Percentiles rank a stretch among this genome's conserved stretches.
phyloP scores from a whole-genome alignment of 495 filamentous ascomycete genomes.

The Jackrogersella minutella region DNA sequence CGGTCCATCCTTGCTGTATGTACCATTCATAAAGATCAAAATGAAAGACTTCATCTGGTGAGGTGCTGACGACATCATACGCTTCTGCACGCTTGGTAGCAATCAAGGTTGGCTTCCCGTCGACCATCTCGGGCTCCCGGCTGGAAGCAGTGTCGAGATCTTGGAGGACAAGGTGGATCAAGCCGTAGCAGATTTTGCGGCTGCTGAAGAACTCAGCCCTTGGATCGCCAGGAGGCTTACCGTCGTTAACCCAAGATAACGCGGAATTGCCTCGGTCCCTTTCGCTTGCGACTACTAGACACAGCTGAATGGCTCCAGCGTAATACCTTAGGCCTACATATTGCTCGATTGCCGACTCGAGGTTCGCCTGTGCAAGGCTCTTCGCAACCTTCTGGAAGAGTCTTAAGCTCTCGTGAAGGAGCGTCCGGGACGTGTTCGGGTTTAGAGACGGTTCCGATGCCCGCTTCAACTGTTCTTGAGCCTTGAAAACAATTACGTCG shows the following conservation, averaged over 20 bases:
- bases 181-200: slow-evolving; percentile 80
- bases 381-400: slow-evolving; percentile 88
- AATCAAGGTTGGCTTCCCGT: slow-evolving; percentile 77
- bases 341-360: slow-evolving; percentile 77
- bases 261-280: slow-evolving; percentile 86
- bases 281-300: slow-evolving; percentile 79
- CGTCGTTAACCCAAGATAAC: slow-evolving; percentile 68
- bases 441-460: slow-evolving; percentile 80
- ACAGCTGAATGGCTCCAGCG: slow-evolving; percentile 92
- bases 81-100: slow-evolving; percentile 85
- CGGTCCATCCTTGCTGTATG: slow-evolving; percentile 77
- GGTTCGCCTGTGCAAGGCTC: slow-evolving; percentile 79
- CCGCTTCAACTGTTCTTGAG: slow-evolving; percentile 89
- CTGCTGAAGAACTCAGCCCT: slow-evolving; percentile 70
- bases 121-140: slow-evolving; percentile 71
- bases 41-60: slow-evolving; percentile 90
- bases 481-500: slow-evolving; percentile 97
- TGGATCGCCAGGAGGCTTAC: slow-evolving; percentile 68
- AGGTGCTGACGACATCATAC: slow-evolving; percentile 83
- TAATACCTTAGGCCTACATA: slow-evolving; percentile 86
- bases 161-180: slow-evolving; percentile 79
- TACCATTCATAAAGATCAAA: slow-evolving; percentile 98
- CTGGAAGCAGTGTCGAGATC: slow-evolving; percentile 74
- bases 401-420: slow-evolving; percentile 86
- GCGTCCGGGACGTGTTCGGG: slow-evolving; percentile 76